phyloP scores from a whole-genome alignment of 345 rosid genomes.

The Chamaenerion angustifolium region DNA sequence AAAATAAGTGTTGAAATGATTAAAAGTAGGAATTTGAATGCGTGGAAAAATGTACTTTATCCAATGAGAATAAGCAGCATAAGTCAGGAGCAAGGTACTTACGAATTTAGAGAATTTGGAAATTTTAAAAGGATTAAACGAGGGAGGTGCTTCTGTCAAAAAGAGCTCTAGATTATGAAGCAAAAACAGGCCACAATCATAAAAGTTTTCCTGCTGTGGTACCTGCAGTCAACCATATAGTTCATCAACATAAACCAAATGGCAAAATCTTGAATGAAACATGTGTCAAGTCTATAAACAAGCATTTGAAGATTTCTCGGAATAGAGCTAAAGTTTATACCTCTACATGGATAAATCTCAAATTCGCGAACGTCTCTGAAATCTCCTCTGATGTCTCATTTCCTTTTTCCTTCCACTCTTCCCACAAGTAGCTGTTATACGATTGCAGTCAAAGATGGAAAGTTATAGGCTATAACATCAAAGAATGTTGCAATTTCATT shows the following conservation, averaged over 20 bases:
- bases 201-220: conserved; percentile 97
- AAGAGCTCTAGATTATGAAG: conserved; percentile 91
- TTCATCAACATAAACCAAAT: too few species aligned
- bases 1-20: too few species aligned
- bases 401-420: conserved; percentile 90
- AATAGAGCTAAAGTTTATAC: conserved; percentile 22
- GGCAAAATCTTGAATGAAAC: too few species aligned
- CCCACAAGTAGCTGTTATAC: conserved; percentile 64
- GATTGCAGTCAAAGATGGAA: neutral
- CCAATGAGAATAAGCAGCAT: neutral
- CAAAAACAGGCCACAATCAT: conserved; percentile 90
- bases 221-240: conserved; percentile 35
- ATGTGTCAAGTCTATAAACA: neutral
- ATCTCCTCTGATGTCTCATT: conserved; percentile 50
- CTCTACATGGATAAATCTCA: conserved; percentile 93
- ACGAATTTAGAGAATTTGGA: conserved; percentile 57
- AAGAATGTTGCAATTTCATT: neutral
- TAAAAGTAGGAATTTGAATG: too few species aligned
- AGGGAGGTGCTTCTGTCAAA: conserved; percentile 64
- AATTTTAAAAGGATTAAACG: conserved; percentile 66
- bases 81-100: conserved; percentile 22
- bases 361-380: conserved; percentile 59
- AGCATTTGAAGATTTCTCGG: neutral
- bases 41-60: too few species aligned
- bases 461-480: neutral